phyloP scores from a whole-genome alignment of 148 eudicot species.

The Cornus florida region DNA sequence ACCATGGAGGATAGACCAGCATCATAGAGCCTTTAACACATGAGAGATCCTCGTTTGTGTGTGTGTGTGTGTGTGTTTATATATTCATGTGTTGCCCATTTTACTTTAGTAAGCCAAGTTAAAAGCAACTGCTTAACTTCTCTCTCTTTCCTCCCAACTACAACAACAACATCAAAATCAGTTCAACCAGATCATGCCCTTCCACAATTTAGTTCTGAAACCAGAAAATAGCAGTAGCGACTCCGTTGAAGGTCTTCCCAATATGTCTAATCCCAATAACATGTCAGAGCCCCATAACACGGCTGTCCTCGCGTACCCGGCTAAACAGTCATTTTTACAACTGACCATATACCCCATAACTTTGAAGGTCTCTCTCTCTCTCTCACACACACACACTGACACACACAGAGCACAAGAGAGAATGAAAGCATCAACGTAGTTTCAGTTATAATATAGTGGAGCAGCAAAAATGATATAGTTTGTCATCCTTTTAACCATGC shows the following conservation, averaged over 20 bases:
- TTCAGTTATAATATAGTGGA: neutral
- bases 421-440: neutral
- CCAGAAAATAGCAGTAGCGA: constrained; percentile 27
- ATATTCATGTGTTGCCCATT: constrained; percentile 18
- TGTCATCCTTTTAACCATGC: too few species aligned
- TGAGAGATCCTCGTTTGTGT: constrained; percentile 31
- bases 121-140: constrained; percentile 27
- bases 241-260: constrained; percentile 23
- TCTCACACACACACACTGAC: neutral
- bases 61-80: constrained; percentile 11
- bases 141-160: constrained; percentile 21
- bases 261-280: constrained; percentile 15
- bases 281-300: constrained; percentile 21
- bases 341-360: constrained; percentile 46
- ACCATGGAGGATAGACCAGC: constrained; percentile 42
- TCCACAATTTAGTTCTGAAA: constrained; percentile 28
- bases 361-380: constrained; percentile 53
- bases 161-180: constrained; percentile 14
- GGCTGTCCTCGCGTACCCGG: constrained; percentile 34
- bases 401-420: neutral
- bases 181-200: constrained; percentile 25
- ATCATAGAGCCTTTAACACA: constrained; percentile 23
- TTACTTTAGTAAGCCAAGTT: constrained; percentile 32
- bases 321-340: constrained; percentile 33
- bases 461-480: neutral